Conservation (phyloP, 2,329 filamentous ascomycete genomes). For the Pseudogymnoascus sp. region DNA sequence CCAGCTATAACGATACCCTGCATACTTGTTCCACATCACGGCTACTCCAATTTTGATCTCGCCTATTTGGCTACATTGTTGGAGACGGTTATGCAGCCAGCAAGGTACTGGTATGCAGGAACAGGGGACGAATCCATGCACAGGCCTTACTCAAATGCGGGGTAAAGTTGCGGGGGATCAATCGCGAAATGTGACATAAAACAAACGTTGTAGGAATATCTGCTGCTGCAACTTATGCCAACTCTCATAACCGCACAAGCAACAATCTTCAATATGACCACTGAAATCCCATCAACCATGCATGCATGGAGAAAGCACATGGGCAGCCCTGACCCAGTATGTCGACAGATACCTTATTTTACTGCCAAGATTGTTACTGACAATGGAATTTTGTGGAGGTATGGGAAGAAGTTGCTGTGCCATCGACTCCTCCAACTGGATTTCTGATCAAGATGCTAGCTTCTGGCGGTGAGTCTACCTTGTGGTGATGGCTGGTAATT, state of each 20-base stretch:
- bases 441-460: slow-evolving; percentile 30
- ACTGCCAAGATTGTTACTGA: background rate
- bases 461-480: slow-evolving; percentile 22
- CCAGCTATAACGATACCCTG: background rate
- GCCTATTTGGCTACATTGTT: background rate
- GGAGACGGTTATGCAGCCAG: background rate
- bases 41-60: background rate
- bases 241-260: background rate
- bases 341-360: background rate
- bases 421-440: slow-evolving; percentile 20
- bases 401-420: slow-evolving; percentile 26
- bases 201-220: background rate
- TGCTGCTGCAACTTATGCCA: background rate
- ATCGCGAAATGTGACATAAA: background rate
- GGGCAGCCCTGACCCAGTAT: slow-evolving; percentile 25
- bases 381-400: slow-evolving; percentile 14
- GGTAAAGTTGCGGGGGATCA: background rate
- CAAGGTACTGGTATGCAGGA: background rate
- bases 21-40: background rate
- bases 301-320: slow-evolving; percentile 31
- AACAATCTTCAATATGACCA: slow-evolving; percentile 10
- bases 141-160: background rate
- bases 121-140: background rate
- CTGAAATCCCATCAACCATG: slow-evolving; percentile 25
- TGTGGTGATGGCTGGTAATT: background rate